Base-by-base conservation (phyloP, 1,284 basidiomycete genomes). In the Ustilago nuda region DNA sequence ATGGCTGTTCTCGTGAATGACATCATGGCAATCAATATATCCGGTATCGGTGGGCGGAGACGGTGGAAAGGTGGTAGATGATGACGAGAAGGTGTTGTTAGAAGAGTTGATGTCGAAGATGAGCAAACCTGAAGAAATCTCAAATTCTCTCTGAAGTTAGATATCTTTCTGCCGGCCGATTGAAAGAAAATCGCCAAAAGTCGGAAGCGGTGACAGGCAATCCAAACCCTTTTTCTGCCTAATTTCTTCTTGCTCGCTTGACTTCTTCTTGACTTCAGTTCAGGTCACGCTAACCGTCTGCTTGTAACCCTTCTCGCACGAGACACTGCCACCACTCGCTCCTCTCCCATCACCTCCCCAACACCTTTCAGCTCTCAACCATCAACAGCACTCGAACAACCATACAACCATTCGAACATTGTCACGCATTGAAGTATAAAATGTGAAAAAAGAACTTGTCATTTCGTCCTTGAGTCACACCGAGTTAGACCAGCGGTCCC, bases 1-100 rank as follows among this genome's bases (percentile, higher is more conserved):
- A 70, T 64, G 15, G 66, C 57, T 43, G 62, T 61, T 51, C 58
- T 50, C n/a, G 69, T 27, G 11, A 61, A 37, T 11, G 61, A 62
- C 56, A 71, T 55, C 60, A 62, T 71, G 27, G 32, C 32, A n/a
- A 48, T 4, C n/a, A 43, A 15, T 35, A 5, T 51, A 32, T 23
- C 5, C 17, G 4, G 23, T 30, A 27, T 4, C 8, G n/a, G 2
- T 33, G 30, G 17, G 36, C 9, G n/a, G 11, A 6, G n/a, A 45
- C 4, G 43, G 43, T 9, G n/a, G 11, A 45, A 41, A 6, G 43
- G 19, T 36, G n/a, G 33, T 36, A 27, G 54, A 56, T 56, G 53
- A 41, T 61, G 41, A 36, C 9, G 23, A 19, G 39, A 39, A 48
- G 27, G n/a, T 45, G 32, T 13, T n/a, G 43, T 15, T 27, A 39